A percentile compares a stretch with the other conserved stretches of the same genome.
phyloP scores from a whole-genome alignment of 768 basidiomycete species.

The Tricholoma bakamatsutake region DNA sequence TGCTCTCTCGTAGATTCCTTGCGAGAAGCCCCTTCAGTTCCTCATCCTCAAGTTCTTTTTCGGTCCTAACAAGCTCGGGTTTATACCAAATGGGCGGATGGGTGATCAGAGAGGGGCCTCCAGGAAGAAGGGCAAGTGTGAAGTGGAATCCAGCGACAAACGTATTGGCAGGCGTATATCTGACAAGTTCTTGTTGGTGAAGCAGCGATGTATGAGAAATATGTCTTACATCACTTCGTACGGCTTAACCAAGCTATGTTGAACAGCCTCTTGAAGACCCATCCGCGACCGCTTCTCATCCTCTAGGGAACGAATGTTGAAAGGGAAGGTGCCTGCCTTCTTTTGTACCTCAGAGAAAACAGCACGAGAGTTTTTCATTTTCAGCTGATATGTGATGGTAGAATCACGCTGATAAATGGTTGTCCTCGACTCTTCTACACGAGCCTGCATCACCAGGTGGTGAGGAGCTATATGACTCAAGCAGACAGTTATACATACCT shows the following conservation, averaged over 20 bases:
- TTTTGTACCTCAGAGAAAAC: constrained; percentile 97
- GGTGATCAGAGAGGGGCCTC: constrained; percentile 83
- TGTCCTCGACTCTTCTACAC: constrained; percentile 83
- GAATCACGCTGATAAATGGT: constrained; percentile 90
- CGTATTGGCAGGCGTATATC: constrained; percentile 77
- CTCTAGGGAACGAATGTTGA: constrained; percentile 90
- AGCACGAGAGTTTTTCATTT: constrained; percentile 96
- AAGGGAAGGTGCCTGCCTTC: constrained; percentile 97
- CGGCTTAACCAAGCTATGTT: constrained; percentile 89
- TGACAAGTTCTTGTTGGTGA: constrained; percentile 19
- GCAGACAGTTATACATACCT: constrained; percentile 42
- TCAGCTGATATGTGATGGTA: constrained; percentile 86
- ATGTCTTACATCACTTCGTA: constrained; percentile 85
- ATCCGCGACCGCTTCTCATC: constrained; percentile 95
- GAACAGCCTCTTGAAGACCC: constrained; percentile 93
- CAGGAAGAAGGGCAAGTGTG: constrained; percentile 89
- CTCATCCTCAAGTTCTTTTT: constrained; percentile 85
- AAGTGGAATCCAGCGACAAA: constrained; percentile 96
- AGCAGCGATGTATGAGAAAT: neutral
- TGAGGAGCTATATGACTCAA: neutral
- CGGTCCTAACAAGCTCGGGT: constrained; percentile 82
- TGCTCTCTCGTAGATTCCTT: constrained; percentile 78
- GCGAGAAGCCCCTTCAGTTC: constrained; percentile 76
- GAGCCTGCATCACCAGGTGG: constrained; percentile 50
- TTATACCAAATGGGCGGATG: constrained; percentile 92